Base-by-base conservation (phyloP, 352 stramenopile genomes). In the Aphanomyces cochlioides region DNA sequence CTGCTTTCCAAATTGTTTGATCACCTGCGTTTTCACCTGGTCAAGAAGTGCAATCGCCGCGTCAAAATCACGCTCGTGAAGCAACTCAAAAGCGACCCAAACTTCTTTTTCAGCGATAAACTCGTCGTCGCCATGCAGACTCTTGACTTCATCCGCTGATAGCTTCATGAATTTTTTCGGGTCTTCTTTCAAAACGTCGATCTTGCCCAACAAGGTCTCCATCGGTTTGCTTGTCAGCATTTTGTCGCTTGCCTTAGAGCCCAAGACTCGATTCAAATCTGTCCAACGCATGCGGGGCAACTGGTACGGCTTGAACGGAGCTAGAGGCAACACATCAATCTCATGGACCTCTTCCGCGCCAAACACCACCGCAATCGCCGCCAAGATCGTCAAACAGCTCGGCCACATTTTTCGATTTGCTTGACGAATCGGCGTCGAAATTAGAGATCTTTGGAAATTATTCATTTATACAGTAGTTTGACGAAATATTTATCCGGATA, bases 251-350 rank as follows among this genome's bases (percentile, higher is more conserved):
- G 64, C 47, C 40, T 61, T 17, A 0, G 13, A 38, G 64, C 64
- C 64, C 19, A 70, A n/a, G 7, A 56, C 43, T 7, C 64, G 64
- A 50, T 61, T 70, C 21, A 70, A 50, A 17, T 70, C 64, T 17
- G 64, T 48, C 64, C 64, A 70, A 3, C 64, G 64, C 64, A 70
- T 70, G 38, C 64, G 64, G 21, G 64, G 64, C n/a, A 70, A 41
- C 5, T 36, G 19, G 21, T 70, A 70, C 6, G 47, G 64, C 45
- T 58, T 19, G 38, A 61, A 61, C 5, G 64, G 64, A 34, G 61
- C 15, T 8, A 70, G 47, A 17, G 64, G 64, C 4, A 70, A 37
- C 21, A 70, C 47, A 19, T 70, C 64, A 34, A 70, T 70, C 36
- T 70, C 64, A 7, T n/a, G 4, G 36, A 70, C 64, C 10, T 53